Evolutionary conservation across 83 land plant species (phyloP), one percentile per base, ranked within the genome.

Genomic region (Thuja plicata): DNA sequence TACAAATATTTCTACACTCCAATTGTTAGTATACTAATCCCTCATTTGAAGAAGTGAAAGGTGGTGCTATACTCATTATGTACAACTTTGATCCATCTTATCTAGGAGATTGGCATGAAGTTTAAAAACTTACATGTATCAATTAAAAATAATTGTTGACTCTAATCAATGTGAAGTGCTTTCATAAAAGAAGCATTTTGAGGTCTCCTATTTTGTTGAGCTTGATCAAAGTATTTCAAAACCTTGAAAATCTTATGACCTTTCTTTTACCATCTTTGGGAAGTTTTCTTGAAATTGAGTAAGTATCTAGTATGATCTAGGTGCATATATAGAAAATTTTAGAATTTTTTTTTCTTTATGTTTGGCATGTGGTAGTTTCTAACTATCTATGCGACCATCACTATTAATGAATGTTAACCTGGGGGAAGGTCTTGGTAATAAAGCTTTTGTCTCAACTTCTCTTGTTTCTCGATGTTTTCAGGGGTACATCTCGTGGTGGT

Each of bases 401-500:
- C 35, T n/a, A 8, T 73, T 13, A 60, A 60, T 60, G 30, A 32
- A 73, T 73, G 35, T 32, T n/a, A 73, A 32, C 24, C 3, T 4
- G 27, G 66, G 27, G 5, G 24, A 19, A 19, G 66, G 21, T n/a
- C 12, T 30, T 71, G 32, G 32, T 21, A n/a, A 8, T 70, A 62
- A 62, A 19, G 27, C 3, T 3, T 21, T 3, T 70, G 27, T 62
- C 12, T 87, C 8, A 37, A 8, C 79, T 87, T 66, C 0, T 37
- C 52, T 34, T 38, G 5, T n/a, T 35, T 85, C 34, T 35, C 84
- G 6, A 77, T 57, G 57, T 60, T 54, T 60, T 89, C 92, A 96
- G 98, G 87, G 99, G 99, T 32, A 99, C 99, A 32, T 46, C 91
- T 70, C 21, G 85, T 93, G 97, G 98, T 89, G 89, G 43, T 87